A percentile compares a stretch with the other conserved stretches of the same genome.
phyloP scores from a whole-genome alignment of 2,329 filamentous ascomycete species.

The Ascochyta koolunga region DNA sequence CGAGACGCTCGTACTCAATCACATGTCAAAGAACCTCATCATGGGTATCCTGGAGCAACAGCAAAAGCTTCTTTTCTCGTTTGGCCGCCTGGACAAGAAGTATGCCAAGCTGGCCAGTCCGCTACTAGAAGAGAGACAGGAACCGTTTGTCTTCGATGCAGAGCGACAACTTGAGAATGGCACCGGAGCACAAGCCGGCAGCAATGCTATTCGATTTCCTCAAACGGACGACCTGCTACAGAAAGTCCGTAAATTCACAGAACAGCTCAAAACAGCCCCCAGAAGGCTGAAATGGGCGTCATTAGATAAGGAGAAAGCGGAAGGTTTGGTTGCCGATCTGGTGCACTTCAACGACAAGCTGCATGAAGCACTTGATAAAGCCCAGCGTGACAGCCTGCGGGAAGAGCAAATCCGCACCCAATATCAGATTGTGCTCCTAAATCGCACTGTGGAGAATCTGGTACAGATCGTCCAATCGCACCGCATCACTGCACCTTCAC shows the following conservation, averaged over 20 bases:
- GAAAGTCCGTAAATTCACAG: constrained; percentile 39
- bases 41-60: constrained; percentile 47
- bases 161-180: constrained; percentile 18
- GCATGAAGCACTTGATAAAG: constrained; percentile 40
- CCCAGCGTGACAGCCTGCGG: constrained; percentile 37
- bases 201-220: constrained; percentile 39
- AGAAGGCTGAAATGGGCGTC: constrained; percentile 42
- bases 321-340: constrained; percentile 40
- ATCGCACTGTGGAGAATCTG: constrained; percentile 43
- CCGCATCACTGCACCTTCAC: constrained; percentile 2
- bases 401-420: constrained; percentile 43
- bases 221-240: constrained; percentile 34
- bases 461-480: constrained; percentile 43
- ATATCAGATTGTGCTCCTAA: constrained; percentile 47
- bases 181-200: constrained; percentile 8
- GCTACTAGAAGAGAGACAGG: constrained; percentile 32
- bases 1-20: constrained; percentile 40
- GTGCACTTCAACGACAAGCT: constrained; percentile 47
- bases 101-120: constrained; percentile 40
- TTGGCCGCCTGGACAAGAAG: constrained; percentile 40
- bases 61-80: constrained; percentile 36
- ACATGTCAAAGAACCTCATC: constrained; percentile 40
- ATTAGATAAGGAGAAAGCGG: constrained; percentile 38
- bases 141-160: constrained; percentile 18
- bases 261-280: constrained; percentile 30